These are phyloP conservation scores for Tolypocladium sp. DNA, from an alignment of 2,329 filamentous ascomycete species.

Conservation along the genomic window DNA sequence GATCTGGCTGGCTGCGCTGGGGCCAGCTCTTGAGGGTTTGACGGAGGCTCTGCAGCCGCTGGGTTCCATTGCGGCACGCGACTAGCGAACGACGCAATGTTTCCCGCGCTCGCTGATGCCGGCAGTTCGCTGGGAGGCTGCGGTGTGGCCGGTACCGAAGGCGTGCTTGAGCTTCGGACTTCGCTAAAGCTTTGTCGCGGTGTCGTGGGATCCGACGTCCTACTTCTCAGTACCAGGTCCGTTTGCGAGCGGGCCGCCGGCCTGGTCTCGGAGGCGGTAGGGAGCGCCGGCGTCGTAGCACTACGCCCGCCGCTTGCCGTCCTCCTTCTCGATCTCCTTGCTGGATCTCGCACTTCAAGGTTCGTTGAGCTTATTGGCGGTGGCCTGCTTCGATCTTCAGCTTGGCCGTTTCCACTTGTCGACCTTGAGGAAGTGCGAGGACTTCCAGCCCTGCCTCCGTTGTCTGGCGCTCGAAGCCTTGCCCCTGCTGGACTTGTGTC, in stretches of 20 bases:
- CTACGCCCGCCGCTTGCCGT: constrained; percentile 48
- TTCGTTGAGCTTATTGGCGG: constrained; percentile 24
- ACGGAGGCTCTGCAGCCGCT: background rate
- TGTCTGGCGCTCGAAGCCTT: constrained; percentile 17
- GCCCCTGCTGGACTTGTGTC: constrained; percentile 13
- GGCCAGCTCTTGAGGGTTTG: constrained; percentile 10
- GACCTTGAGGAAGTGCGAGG: constrained; percentile 36
- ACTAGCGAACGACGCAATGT: constrained; percentile 27
- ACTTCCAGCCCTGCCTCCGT: constrained; percentile 14
- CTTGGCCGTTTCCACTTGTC: constrained; percentile 29
- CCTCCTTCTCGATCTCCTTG: constrained; percentile 30
- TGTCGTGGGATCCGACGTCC: constrained; percentile 24
- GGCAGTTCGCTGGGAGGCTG: constrained; percentile 13
- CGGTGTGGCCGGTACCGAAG: constrained; percentile 17
- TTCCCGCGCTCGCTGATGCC: constrained; percentile 4
- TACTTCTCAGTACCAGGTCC: constrained; percentile 44
- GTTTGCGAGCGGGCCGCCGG: constrained; percentile 55
- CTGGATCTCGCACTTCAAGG: constrained; percentile 20
- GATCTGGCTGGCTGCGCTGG: constrained; percentile 13
- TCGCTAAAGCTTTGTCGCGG: constrained; percentile 32
- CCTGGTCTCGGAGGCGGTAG: constrained; percentile 31
- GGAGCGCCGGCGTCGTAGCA: constrained; percentile 37
- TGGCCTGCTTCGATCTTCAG: constrained; percentile 42
- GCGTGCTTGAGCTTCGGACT: constrained; percentile 30
- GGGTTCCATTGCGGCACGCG: constrained; percentile 19